A percentile compares a stretch with the other conserved stretches of the same genome.
These are phyloP conservation scores for Drechmeria coniospora DNA, from an alignment of 2,329 filamentous ascomycete genomes.

Conservation along the genomic window DNA sequence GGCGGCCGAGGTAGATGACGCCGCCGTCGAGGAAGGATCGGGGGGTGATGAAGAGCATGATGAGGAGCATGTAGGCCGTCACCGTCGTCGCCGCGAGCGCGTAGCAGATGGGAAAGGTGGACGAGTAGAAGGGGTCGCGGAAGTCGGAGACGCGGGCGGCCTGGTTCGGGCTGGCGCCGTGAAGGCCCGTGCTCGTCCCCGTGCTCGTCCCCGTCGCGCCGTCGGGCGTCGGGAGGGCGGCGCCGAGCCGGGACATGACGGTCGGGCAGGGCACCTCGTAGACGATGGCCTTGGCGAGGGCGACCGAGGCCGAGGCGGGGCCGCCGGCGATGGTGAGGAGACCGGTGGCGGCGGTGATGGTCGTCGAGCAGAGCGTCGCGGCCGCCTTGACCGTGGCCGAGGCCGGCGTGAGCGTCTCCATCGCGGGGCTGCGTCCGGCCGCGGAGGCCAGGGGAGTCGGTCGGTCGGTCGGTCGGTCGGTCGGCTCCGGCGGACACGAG, in stretches of 20 bases:
- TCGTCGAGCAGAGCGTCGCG: constrained; percentile 22
- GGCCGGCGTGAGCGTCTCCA: constrained; percentile 5
- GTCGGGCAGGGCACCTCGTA: constrained; percentile 27
- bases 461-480: no score
- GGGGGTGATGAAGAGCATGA: constrained; percentile 90
- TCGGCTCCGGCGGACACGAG: no score
- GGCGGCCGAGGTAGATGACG: constrained; percentile 62
- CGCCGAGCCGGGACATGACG: constrained; percentile 8
- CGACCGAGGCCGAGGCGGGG: constrained; percentile 33
- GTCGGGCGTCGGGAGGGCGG: constrained; percentile 21
- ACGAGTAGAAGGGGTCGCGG: constrained; percentile 82
- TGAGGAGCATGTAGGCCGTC: constrained; percentile 79
- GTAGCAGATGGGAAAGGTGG: constrained; percentile 83
- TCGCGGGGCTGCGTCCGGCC: constrained; percentile 1
- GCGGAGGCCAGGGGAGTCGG: no score
- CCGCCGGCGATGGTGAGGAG: constrained; percentile 34
- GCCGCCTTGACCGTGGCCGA: constrained; percentile 13
- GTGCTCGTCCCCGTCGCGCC: constrained; percentile 22
- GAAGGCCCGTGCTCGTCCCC: constrained; percentile 17
- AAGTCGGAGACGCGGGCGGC: constrained; percentile 43
- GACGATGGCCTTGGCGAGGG: constrained; percentile 41
- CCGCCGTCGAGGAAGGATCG: constrained; percentile 82
- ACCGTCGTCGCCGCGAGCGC: constrained; percentile 84
- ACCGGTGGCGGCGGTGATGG: constrained; percentile 27
- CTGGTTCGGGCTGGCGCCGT: constrained; percentile 12